These are phyloP conservation scores for Calycina herbarum DNA, from an alignment of 2,329 filamentous ascomycete species.

Conservation along the genomic window DNA sequence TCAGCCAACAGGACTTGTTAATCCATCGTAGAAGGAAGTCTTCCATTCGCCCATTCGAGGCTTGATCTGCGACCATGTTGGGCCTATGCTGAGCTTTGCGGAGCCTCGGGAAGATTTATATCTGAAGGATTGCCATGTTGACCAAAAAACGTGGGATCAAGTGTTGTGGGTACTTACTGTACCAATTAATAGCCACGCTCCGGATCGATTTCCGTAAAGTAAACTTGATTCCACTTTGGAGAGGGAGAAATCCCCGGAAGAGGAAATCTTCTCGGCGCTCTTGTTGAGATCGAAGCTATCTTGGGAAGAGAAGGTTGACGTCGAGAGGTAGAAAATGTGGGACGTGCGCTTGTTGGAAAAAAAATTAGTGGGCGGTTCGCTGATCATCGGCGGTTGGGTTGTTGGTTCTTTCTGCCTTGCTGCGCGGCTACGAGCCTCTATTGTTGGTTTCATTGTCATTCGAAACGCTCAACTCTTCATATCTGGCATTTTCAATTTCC, in stretches of 20 bases:
- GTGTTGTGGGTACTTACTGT: no score
- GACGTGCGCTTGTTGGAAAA: neutral
- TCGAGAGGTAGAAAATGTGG: neutral
- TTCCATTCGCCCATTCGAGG: neutral
- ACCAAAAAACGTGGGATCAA: no score
- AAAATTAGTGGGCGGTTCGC: neutral
- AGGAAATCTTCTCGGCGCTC: no score
- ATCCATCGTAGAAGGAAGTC: neutral
- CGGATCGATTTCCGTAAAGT: no score
- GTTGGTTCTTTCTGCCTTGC: constrained; percentile 4
- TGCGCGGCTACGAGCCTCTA: constrained; percentile 1
- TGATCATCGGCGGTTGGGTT: neutral
- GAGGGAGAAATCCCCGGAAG: no score
- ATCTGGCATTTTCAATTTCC: neutral
- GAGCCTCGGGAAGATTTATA: neutral
- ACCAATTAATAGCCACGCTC: no score
- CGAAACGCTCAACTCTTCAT: neutral
- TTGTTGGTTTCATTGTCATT: neutral
- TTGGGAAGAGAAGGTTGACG: neutral
- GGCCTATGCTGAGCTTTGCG: neutral
- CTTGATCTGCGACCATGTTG: neutral
- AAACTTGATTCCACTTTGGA: no score
- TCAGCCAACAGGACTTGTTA: neutral
- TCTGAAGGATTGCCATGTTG: neutral
- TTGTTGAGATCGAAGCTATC: neutral